These are phyloP conservation scores for Phaeophleospora eucalypticola DNA, from an alignment of 2,329 filamentous ascomycete genomes.

Conservation along the genomic window DNA sequence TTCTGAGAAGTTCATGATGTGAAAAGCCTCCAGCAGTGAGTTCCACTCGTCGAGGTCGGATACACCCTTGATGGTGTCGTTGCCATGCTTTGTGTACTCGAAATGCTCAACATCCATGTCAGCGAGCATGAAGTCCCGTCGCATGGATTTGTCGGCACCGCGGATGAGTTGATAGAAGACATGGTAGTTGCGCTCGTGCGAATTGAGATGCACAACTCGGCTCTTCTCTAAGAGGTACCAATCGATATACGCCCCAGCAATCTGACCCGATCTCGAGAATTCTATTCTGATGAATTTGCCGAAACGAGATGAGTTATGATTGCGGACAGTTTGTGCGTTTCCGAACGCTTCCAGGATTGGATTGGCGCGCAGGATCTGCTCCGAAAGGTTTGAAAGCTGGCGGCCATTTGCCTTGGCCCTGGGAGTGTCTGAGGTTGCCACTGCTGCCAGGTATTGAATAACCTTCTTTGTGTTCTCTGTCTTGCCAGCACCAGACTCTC, in stretches of 20 bases:
- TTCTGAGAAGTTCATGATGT: constrained; percentile 87
- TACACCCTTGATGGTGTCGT: constrained; percentile 84
- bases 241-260: constrained; percentile 93
- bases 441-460: constrained; percentile 94
- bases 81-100: constrained; percentile 83
- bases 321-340: constrained; percentile 94
- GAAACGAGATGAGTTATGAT: constrained; percentile 97
- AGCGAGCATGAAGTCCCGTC: constrained; percentile 70
- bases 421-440: constrained; percentile 77
- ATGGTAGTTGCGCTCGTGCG: constrained; percentile 91
- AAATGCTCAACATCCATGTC: constrained; percentile 79
- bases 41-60: constrained; percentile 92
- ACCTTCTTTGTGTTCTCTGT: constrained; percentile 99
- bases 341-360: constrained; percentile 97
- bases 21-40: constrained; percentile 82
- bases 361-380: constrained; percentile 93
- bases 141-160: constrained; percentile 70
- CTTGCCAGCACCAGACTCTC: constrained; percentile 96
- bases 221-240: constrained; percentile 99
- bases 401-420: constrained; percentile 56
- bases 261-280: constrained; percentile 81
- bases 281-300: constrained; percentile 99
- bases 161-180: constrained; percentile 93
- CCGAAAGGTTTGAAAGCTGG: constrained; percentile 79
- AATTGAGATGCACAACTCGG: constrained; percentile 84